Evolutionary conservation across 805 yeast species (phyloP), one percentile per base, ranked within the genome.

Genomic region (Pichia deserticola): DNA sequence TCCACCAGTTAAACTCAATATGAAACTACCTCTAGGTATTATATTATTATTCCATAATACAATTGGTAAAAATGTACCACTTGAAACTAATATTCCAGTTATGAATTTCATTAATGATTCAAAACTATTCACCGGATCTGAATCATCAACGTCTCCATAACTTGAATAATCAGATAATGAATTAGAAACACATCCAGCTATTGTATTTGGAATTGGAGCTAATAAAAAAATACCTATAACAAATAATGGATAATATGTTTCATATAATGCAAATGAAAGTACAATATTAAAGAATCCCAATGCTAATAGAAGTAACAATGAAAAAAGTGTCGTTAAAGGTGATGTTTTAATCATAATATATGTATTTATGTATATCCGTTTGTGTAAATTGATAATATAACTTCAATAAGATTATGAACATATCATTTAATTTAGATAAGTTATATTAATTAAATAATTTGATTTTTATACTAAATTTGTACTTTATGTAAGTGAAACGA

Each of bases 281-380:
- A 92, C 84, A 42, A 90, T 93, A 57, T 90, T 75, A 32, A 92
- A 77, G 60, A 92, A 90, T 13, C 99, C 99, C 57, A 89, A 74
- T 3, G 98, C 92, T 40, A 92, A 75, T 40, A 90, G 77, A 40
- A 83, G 72, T 15, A 92, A 79, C 34, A 88, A 77, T 15, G 82
- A 81, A 39, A 88, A 84, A 56, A 88, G 83, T 61, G 81, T 86
- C 44, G 87, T 81, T 53, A 88, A 70, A 13, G 95, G 49, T 25
- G 52, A 49, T 45, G 41, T 40, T 25, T 49, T 35, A 3, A 37
- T 15, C 52, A 49, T 49, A n/a, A n/a, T n/a, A n/a, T n/a, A n/a
- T n/a, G n/a, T n/a, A n/a, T n/a, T n/a, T n/a, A n/a, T n/a, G n/a
- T n/a, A n/a, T n/a, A n/a, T n/a, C n/a, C n/a, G n/a, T n/a, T n/a